These are phyloP conservation scores for Rhodotorula sp. DNA, from an alignment of 1,284 basidiomycete genomes.

Conservation along the genomic window DNA sequence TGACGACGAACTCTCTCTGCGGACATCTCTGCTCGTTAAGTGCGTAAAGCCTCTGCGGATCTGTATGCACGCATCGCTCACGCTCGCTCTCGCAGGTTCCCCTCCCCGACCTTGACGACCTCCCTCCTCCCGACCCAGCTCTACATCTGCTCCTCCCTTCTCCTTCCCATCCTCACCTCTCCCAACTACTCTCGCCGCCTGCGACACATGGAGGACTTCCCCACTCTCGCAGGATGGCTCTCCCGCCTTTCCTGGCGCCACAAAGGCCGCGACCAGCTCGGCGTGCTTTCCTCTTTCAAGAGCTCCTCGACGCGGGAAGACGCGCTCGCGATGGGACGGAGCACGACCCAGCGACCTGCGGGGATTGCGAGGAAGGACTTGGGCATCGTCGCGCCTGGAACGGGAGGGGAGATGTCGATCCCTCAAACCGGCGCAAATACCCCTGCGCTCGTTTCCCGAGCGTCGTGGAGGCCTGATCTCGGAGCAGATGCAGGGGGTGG, in stretches of 20 bases:
- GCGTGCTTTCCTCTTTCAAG: neutral
- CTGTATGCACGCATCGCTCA: neutral
- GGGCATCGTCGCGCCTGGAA: neutral
- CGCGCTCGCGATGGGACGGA: conserved; percentile 10
- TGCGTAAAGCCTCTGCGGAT: too few relatives aligned
- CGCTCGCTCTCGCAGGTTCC: conserved; percentile 58
- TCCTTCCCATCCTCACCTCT: conserved; percentile 37
- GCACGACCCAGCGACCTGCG: conserved; percentile 6
- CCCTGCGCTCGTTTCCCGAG: conserved; percentile 20
- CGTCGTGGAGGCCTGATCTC: conserved; percentile 7
- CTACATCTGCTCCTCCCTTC: conserved; percentile 62
- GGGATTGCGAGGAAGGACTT: neutral
- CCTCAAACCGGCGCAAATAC: conserved; percentile 37
- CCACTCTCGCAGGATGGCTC: conserved; percentile 33
- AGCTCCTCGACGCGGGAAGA: conserved; percentile 3
- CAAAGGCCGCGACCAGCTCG: conserved; percentile 14
- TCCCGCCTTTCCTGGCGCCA: conserved; percentile 31
- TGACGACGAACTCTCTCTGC: conserved; percentile 47
- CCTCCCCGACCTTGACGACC: conserved; percentile 67
- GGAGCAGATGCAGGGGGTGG: neutral
- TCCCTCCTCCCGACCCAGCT: conserved; percentile 80
- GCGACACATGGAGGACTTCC: conserved; percentile 30
- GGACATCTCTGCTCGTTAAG: conserved; percentile 41
- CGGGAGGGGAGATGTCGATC: neutral
- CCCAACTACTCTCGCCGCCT: conserved; percentile 18